These are phyloP conservation scores for Porogramme epimiltina DNA, from an alignment of 1,284 basidiomycete genomes.

Conservation along the genomic window DNA sequence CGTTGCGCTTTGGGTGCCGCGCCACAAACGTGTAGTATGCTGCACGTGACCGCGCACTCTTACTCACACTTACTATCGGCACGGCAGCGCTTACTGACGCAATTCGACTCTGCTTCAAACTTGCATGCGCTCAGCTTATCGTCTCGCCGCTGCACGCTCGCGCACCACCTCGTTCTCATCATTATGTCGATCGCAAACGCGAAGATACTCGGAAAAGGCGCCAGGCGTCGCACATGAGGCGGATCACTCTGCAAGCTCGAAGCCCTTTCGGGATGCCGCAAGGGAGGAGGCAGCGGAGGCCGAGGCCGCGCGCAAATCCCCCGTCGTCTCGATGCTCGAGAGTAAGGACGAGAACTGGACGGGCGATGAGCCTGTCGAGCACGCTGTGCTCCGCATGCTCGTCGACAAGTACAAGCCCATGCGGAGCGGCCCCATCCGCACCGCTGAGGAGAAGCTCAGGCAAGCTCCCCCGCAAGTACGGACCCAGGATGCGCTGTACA, in stretches of 20 bases:
- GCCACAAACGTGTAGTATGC: conserved; percentile 3
- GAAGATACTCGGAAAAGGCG: conserved; percentile 3
- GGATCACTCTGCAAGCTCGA: conserved; percentile 52
- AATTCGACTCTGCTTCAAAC: not conserved
- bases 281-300: conserved; percentile 50
- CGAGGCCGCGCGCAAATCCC: conserved; percentile 30
- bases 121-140: conserved; percentile 19
- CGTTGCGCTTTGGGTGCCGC: not conserved
- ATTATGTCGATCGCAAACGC: not conserved
- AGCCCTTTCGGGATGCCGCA: conserved; percentile 72
- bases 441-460: conserved; percentile 77
- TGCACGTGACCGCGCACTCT: conserved; percentile 16
- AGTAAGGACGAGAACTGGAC: conserved; percentile 67
- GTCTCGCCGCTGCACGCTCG: conserved; percentile 9
- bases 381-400: conserved; percentile 83
- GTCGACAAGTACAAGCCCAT: conserved; percentile 85
- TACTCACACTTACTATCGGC: conserved; percentile 4
- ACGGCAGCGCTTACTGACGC: not conserved
- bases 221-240: not conserved
- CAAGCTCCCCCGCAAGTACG: conserved; percentile 41
- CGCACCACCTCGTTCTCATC: not conserved
- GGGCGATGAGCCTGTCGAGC: conserved; percentile 72
- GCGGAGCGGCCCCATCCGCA: conserved; percentile 59
- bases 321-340: conserved; percentile 35
- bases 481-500: conserved; percentile 5